Percentiles rank a stretch among this genome's conserved stretches.
Conservation (phyloP, 2,329 filamentous ascomycete species). For the Beauveria sp. region DNA sequence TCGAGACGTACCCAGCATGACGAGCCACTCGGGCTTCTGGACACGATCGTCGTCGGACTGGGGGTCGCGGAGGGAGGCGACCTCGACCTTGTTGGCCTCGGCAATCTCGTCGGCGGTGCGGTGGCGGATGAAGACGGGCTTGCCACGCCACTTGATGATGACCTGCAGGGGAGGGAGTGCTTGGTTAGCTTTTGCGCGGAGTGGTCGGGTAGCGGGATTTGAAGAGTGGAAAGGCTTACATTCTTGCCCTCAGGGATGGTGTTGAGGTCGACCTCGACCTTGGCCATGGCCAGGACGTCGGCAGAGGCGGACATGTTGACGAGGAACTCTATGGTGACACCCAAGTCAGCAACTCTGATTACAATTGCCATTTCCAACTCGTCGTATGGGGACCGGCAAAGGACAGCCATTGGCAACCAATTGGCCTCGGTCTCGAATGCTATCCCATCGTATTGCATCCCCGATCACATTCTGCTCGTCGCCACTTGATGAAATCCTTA, state of each 20-base stretch:
- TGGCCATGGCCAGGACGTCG: conserved; percentile 97
- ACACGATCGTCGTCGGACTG: conserved; percentile 87
- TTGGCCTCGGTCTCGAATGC: not conserved
- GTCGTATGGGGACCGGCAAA: not conserved
- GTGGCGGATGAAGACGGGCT: conserved; percentile 99
- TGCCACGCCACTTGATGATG: conserved; percentile 99
- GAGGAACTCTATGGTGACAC: conserved; percentile 68
- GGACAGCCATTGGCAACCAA: not conserved
- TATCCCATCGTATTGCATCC: not conserved
- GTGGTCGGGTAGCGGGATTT: not conserved
- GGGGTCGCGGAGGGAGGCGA: conserved; percentile 80
- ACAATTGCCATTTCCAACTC: not conserved
- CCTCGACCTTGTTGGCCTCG: conserved; percentile 83
- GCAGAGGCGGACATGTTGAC: conserved; percentile 99
- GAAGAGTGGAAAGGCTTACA: conserved; percentile 45
- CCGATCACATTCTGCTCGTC: not conserved
- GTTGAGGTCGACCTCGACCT: conserved; percentile 93
- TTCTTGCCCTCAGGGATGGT: conserved; percentile 99
- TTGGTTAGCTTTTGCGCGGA: not conserved
- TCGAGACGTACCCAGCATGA: conserved; percentile 76
- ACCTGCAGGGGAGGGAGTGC: conserved; percentile 44
- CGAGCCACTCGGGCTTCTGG: conserved; percentile 96
- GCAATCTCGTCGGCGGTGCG: conserved; percentile 88
- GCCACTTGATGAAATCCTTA: conserved; percentile 40
- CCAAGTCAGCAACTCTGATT: conserved; percentile 19